These are phyloP conservation scores for Skeletonema tropicum DNA, from an alignment of 108 stramenopile species.

Conservation along the genomic window DNA sequence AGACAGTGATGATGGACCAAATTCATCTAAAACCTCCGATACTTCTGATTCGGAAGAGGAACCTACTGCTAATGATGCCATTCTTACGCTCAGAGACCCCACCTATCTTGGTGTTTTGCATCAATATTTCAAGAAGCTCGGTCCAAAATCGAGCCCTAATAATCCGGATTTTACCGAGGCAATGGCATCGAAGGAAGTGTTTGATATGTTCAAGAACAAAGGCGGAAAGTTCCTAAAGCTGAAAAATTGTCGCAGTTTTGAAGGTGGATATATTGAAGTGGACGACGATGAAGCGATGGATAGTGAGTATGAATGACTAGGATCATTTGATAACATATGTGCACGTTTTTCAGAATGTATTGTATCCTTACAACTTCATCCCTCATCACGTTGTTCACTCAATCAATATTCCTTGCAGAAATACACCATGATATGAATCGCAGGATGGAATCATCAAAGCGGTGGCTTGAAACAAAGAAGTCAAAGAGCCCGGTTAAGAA, in stretches of 20 bases:
- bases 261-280: not conserved
- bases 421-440: not conserved
- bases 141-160: not conserved
- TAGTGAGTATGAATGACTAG: not conserved
- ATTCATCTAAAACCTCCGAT: not conserved
- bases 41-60: not conserved
- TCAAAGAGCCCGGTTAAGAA: not conserved
- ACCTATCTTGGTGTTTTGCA: constrained; percentile 2
- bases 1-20: not conserved
- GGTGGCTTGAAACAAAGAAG: not conserved
- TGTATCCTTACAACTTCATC: not conserved
- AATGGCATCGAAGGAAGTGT: not conserved
- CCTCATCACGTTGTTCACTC: not conserved
- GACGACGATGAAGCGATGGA: constrained; percentile 1
- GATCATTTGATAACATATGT: not conserved
- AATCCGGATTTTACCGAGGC: not conserved
- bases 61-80: not conserved
- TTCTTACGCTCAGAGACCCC: not conserved
- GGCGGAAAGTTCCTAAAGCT: not conserved
- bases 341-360: no score
- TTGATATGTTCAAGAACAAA: constrained; percentile 2
- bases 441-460: not conserved
- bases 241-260: not conserved
- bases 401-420: not conserved
- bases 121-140: not conserved